Conservation (phyloP, 2,329 filamentous ascomycete species). For the Sclerotinia nivalis region DNA sequence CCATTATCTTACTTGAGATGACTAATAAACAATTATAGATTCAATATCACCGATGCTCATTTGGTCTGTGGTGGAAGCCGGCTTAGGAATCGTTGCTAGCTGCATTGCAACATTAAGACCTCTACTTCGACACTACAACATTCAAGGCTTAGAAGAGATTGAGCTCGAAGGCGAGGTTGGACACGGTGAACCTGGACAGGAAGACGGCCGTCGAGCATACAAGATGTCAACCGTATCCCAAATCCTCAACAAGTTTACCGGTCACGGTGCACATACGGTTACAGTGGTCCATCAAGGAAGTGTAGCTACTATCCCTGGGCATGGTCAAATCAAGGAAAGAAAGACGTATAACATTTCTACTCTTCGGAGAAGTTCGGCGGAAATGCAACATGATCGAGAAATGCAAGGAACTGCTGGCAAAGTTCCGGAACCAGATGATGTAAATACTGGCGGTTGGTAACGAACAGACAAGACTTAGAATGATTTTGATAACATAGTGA, state of each 20-base stretch:
- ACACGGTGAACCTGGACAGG: background rate
- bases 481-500: background rate
- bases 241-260: slow-evolving; percentile 12
- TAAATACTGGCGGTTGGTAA: slow-evolving; percentile 22
- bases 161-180: slow-evolving; percentile 1
- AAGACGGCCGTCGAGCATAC: background rate
- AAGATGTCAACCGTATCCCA: slow-evolving; percentile 23
- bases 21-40: slow-evolving; percentile 14
- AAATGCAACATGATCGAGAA: slow-evolving; percentile 18
- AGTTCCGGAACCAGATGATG: slow-evolving; percentile 14
- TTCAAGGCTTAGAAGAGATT: slow-evolving; percentile 13
- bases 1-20: background rate
- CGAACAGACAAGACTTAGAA: background rate
- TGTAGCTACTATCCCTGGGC: background rate
- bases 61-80: slow-evolving; percentile 21
- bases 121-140: slow-evolving; percentile 16
- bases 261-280: slow-evolving; percentile 21
- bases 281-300: slow-evolving; percentile 17
- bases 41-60: slow-evolving; percentile 20
- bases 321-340: slow-evolving; percentile 13
- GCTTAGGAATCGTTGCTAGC: slow-evolving; percentile 19
- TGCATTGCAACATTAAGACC: slow-evolving; percentile 21
- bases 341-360: slow-evolving; percentile 14
- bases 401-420: slow-evolving; percentile 19
- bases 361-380: slow-evolving; percentile 2